Conservation (phyloP, 2,329 filamentous ascomycete species). For the Cercospora berteroae region DNA sequence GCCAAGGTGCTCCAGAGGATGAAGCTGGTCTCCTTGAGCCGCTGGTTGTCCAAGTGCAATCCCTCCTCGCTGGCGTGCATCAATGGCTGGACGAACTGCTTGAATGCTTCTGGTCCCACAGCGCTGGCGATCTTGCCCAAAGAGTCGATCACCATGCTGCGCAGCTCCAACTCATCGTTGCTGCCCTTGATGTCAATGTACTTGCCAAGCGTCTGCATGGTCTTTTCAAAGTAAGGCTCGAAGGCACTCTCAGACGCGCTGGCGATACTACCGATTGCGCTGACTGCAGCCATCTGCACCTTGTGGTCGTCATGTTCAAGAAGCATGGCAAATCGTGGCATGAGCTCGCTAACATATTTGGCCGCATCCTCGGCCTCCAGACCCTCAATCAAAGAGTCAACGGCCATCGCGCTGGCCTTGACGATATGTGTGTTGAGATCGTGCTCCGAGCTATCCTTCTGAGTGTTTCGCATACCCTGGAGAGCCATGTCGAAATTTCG, state of each 20-base stretch:
- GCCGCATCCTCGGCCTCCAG: conserved; percentile 77
- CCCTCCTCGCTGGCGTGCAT: conserved; percentile 93
- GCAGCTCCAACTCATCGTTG: conserved; percentile 84
- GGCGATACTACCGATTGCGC: conserved; percentile 87
- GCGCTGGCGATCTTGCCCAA: conserved; percentile 90
- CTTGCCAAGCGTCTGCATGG: conserved; percentile 82
- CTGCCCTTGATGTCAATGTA: conserved; percentile 84
- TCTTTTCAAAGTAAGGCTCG: conserved; percentile 84
- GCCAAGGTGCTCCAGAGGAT: conserved; percentile 94
- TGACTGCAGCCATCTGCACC: conserved; percentile 84
- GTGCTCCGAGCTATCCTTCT: conserved; percentile 46
- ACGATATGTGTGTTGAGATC: conserved; percentile 83
- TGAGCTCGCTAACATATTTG: conserved; percentile 76
- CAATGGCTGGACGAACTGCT: conserved; percentile 84
- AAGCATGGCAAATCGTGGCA: conserved; percentile 79
- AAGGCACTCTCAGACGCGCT: conserved; percentile 79
- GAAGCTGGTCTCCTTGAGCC: conserved; percentile 93
- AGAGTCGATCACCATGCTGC: conserved; percentile 85
- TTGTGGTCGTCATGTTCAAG: conserved; percentile 82
- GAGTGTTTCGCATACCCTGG: conserved; percentile 58
- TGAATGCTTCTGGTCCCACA: conserved; percentile 81
- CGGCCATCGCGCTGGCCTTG: conserved; percentile 82
- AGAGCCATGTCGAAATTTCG: conserved; percentile 84
- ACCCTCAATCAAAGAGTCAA: conserved; percentile 87
- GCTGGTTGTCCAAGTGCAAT: conserved; percentile 80